A percentile compares a stretch with the other conserved stretches of the same genome.
These are phyloP conservation scores for Zizania palustris DNA, from an alignment of 202 grass and related monocot species.

Conservation along the genomic window DNA sequence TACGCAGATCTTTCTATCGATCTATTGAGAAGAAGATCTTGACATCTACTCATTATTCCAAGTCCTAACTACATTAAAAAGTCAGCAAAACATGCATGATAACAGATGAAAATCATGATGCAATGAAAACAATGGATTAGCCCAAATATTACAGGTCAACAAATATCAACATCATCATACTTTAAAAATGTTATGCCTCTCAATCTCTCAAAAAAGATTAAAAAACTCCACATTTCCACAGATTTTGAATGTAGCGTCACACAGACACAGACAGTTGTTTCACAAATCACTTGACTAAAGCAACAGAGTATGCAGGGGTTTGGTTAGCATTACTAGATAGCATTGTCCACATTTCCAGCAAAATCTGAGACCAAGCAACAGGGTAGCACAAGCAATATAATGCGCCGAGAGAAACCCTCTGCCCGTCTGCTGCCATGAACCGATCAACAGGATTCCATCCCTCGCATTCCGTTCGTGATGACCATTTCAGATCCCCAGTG, in stretches of 20 bases:
- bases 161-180: conserved; percentile 11
- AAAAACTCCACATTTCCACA: background rate
- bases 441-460: too few relatives aligned
- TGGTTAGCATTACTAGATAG: conserved; percentile 19
- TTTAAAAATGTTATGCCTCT: conserved; percentile 6
- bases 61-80: conserved; percentile 26
- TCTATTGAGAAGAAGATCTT: too few relatives aligned
- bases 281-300: background rate
- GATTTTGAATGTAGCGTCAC: background rate
- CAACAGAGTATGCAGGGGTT: conserved; percentile 17
- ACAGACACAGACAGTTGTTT: too few relatives aligned
- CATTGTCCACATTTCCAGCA: background rate
- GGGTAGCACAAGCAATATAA: background rate
- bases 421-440: background rate
- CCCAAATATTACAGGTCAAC: conserved; percentile 17
- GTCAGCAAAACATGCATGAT: conserved; percentile 40
- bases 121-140: too few relatives aligned
- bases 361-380: background rate
- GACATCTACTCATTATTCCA: too few relatives aligned
- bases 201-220: background rate
- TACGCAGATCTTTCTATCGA: too few relatives aligned
- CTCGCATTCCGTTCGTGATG: too few relatives aligned
- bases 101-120: background rate
- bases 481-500: background rate
- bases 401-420: background rate